A percentile compares a stretch with the other conserved stretches of the same genome.
Evolutionary conservation across 2,329 filamentous ascomycete genomes (phyloP).

Genomic region (Didymella glomerata): DNA sequence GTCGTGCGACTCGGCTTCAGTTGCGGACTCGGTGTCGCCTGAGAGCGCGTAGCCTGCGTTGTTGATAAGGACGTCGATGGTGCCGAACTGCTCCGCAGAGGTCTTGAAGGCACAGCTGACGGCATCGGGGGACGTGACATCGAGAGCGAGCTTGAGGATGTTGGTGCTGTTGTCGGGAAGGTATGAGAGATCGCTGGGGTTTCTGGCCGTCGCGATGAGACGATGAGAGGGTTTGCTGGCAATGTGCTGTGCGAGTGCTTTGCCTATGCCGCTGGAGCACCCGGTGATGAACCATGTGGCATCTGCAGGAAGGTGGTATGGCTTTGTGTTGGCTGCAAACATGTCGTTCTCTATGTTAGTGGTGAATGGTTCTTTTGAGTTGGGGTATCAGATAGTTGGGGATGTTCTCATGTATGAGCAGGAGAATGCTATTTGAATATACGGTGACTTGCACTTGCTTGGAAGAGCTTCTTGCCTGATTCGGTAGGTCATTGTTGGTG

Average conservation of each 20-base stretch:
- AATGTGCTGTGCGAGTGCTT: conserved; percentile 51
- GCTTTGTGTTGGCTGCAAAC: conserved; percentile 17
- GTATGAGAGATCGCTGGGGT: conserved; percentile 52
- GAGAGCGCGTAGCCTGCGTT: conserved; percentile 58
- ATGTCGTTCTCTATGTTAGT: not conserved
- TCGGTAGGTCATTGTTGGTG: not conserved
- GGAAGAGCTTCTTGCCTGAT: not conserved
- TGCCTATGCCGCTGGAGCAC: conserved; percentile 61
- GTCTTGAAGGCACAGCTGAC: conserved; percentile 50
- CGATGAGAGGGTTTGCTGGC: conserved; percentile 52
- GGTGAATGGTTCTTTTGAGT: not conserved
- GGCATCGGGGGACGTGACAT: conserved; percentile 56
- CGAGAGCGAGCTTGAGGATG: conserved; percentile 58
- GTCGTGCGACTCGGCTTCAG: conserved; percentile 44
- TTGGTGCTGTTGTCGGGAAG: conserved; percentile 50
- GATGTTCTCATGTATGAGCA: not conserved
- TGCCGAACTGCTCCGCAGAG: conserved; percentile 76
- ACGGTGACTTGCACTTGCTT: not conserved
- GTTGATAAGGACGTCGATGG: conserved; percentile 57
- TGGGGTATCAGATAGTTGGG: not conserved
- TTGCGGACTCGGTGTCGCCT: conserved; percentile 43
- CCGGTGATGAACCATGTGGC: conserved; percentile 46
- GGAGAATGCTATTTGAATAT: not conserved
- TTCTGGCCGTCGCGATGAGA: conserved; percentile 61
- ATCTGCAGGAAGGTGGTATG: conserved; percentile 10